Conservation (phyloP, 1,284 basidiomycete genomes). For the Sanghuangporus weigelae region DNA sequence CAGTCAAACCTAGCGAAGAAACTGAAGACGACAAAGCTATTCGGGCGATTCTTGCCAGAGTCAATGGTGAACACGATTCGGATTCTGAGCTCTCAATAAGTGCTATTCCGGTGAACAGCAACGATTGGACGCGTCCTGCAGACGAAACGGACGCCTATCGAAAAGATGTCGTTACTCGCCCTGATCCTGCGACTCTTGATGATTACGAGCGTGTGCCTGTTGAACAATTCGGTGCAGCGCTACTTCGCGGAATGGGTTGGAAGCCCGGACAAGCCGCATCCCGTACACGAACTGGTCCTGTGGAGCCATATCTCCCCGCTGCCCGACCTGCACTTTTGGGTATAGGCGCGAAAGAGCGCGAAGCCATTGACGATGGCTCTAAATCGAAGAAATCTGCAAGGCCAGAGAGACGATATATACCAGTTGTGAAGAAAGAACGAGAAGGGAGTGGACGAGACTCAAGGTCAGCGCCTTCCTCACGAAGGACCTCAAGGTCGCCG, state of each 20-base stretch:
- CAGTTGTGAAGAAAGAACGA: constrained; percentile 50
- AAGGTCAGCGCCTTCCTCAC: constrained; percentile 18
- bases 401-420: constrained; percentile 71
- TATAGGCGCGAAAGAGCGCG: constrained; percentile 85
- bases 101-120: constrained; percentile 44
- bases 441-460: constrained; percentile 22
- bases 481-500: constrained; percentile 24
- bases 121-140: constrained; percentile 30
- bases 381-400: constrained; percentile 38
- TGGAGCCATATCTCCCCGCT: constrained; percentile 77
- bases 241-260: constrained; percentile 97
- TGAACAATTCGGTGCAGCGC: constrained; percentile 88
- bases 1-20: constrained; percentile 33
- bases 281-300: constrained; percentile 50
- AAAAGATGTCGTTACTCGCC: constrained; percentile 75
- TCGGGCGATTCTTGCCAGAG: constrained; percentile 61
- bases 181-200: constrained; percentile 69
- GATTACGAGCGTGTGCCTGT: constrained; percentile 93
- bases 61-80: constrained; percentile 33
- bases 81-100: constrained; percentile 39
- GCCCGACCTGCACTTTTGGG: constrained; percentile 81
- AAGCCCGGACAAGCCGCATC: constrained; percentile 75
- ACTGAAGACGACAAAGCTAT: constrained; percentile 72
- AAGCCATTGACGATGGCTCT: constrained; percentile 59
- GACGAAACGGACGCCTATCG: constrained; percentile 78